Conservation (phyloP, 805 yeast genomes). For the Alloascoidea africana region DNA sequence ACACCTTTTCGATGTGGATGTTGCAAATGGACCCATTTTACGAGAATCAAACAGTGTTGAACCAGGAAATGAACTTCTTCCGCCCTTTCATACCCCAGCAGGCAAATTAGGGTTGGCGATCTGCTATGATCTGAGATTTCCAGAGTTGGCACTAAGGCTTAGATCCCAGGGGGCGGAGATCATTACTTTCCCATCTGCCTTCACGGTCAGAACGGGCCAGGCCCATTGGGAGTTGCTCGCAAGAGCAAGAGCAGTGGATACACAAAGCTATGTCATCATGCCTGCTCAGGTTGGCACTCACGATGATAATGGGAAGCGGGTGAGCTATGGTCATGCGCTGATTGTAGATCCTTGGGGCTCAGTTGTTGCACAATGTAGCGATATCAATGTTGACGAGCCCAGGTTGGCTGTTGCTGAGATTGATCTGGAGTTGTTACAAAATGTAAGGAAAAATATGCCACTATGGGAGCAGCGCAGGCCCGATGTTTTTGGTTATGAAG, state of each 20-base stretch:
- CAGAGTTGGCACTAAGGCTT: constrained; percentile 56
- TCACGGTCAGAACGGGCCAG: constrained; percentile 81
- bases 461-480: constrained; percentile 57
- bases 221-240: constrained; percentile 83
- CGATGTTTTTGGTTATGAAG: constrained; percentile 32
- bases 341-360: constrained; percentile 91
- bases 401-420: constrained; percentile 51
- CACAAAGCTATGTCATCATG: constrained; percentile 76
- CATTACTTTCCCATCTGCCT: constrained; percentile 79
- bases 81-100: constrained; percentile 42
- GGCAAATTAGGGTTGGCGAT: constrained; percentile 60
- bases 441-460: constrained; percentile 60
- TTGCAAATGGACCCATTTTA: constrained; percentile 62
- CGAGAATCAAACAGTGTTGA: constrained; percentile 70
- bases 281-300: constrained; percentile 83
- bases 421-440: constrained; percentile 31
- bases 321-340: constrained; percentile 77
- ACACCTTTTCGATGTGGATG: constrained; percentile 78
- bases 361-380: constrained; percentile 43
- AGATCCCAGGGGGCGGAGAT: constrained; percentile 62
- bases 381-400: constrained; percentile 22
- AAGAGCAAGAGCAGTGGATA: constrained; percentile 73
- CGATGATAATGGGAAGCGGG: constrained; percentile 33
- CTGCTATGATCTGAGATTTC: constrained; percentile 82
- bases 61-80: constrained; percentile 43